Percentiles rank a stretch among this genome's conserved stretches.
Conservation (phyloP, 768 basidiomycete species). For the Suillus lakei region DNA sequence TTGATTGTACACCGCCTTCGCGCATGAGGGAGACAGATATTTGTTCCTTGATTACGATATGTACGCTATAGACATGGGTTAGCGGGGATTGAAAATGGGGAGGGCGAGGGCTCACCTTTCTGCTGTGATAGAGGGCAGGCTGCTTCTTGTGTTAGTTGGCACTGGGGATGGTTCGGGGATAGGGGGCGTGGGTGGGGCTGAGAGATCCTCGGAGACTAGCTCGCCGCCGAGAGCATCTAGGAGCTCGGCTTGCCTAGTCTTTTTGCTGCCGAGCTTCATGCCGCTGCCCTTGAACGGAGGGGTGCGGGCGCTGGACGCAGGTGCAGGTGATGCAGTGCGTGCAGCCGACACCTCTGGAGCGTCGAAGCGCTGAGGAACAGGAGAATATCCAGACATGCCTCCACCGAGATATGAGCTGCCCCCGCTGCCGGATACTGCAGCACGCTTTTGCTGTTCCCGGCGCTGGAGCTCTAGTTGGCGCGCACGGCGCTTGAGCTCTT, state of each 20-base stretch:
- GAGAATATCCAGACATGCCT: slow-evolving; percentile 69
- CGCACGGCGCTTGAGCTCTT: slow-evolving; percentile 96
- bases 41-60: slow-evolving; percentile 84
- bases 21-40: slow-evolving; percentile 81
- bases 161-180: slow-evolving; percentile 48
- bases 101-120: slow-evolving; percentile 60
- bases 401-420: slow-evolving; percentile 68
- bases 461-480: slow-evolving; percentile 99
- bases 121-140: slow-evolving; percentile 73
- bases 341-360: slow-evolving; percentile 55
- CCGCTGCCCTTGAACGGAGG: slow-evolving; percentile 93
- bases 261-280: slow-evolving; percentile 96
- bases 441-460: slow-evolving; percentile 86
- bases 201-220: slow-evolving; percentile 56
- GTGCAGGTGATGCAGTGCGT: slow-evolving; percentile 46
- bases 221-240: slow-evolving; percentile 88
- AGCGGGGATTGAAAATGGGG: background rate
- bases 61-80: slow-evolving; percentile 59
- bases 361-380: slow-evolving; percentile 73
- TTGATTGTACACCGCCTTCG: slow-evolving; percentile 87
- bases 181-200: slow-evolving; percentile 54
- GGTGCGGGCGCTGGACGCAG: slow-evolving; percentile 54
- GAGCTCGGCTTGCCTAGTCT: slow-evolving; percentile 86
- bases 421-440: slow-evolving; percentile 52
- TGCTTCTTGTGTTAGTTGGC: slow-evolving; percentile 59